Percentiles rank a stretch among this genome's conserved stretches.
Evolutionary conservation across 352 stramenopile species (phyloP).

Genomic region (Globisporangium camurandrum): DNA sequence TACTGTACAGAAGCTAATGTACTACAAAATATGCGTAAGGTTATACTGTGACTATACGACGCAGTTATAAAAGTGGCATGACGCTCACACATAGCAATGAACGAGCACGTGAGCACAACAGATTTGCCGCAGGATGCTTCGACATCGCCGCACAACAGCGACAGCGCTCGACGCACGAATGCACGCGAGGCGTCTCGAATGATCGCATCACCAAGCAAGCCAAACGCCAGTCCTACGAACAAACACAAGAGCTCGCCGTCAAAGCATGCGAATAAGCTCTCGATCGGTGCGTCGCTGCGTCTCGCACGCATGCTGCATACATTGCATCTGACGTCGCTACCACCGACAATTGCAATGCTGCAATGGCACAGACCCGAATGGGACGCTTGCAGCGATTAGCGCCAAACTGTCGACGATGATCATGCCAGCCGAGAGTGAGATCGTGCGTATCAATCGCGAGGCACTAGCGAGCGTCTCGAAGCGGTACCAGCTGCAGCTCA

Average conservation of each 20-base stretch:
- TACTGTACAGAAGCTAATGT: too few species aligned
- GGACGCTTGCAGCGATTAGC: constrained; percentile 54
- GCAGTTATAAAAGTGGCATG: too few species aligned
- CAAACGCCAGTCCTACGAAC: not conserved
- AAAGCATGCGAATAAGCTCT: constrained; percentile 30
- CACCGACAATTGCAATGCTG: not conserved
- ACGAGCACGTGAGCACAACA: too few species aligned
- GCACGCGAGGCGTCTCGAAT: not conserved
- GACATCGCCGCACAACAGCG: not conserved
- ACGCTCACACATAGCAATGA: too few species aligned
- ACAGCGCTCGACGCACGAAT: not conserved
- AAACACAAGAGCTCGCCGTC: constrained; percentile 9
- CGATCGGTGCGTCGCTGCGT: constrained; percentile 18
- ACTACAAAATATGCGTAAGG: too few species aligned
- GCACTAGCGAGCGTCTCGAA: constrained; percentile 17
- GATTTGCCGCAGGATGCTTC: not conserved
- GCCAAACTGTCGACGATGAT: constrained; percentile 41
- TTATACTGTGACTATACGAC: too few species aligned
- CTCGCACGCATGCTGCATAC: not conserved
- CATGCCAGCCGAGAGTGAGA: constrained; percentile 61
- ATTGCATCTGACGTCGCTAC: too few species aligned
- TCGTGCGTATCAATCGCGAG: constrained; percentile 61
- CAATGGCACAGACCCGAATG: constrained; percentile 20
- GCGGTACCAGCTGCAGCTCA: constrained; percentile 8
- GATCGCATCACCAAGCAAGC: not conserved